These are phyloP conservation scores for Clitopilus passeckerianus DNA, from an alignment of 768 basidiomycete genomes.

Conservation along the genomic window DNA sequence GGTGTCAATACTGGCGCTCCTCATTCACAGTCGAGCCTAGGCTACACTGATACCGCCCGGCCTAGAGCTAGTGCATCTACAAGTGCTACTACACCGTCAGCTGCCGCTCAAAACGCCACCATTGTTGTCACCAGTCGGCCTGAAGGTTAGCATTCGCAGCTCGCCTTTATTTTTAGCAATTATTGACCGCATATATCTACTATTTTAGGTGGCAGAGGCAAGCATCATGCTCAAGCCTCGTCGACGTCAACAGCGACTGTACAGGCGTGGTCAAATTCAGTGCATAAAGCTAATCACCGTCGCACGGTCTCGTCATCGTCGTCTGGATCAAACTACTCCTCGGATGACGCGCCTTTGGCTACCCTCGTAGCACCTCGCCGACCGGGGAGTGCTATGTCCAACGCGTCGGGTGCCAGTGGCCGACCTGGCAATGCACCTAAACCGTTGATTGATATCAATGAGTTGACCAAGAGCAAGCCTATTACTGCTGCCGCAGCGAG, in stretches of 20 bases:
- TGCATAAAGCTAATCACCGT: neutral
- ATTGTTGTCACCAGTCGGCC: constrained; percentile 26
- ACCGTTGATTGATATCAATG: constrained; percentile 48
- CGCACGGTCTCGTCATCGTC: constrained; percentile 9
- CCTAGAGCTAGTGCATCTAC: constrained; percentile 53
- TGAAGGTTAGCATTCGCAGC: constrained; percentile 20
- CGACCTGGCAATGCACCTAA: constrained; percentile 17
- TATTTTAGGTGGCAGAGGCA: constrained; percentile 3
- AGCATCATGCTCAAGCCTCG: constrained; percentile 21
- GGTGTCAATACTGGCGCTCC: constrained; percentile 9
- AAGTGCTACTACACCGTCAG: constrained; percentile 49
- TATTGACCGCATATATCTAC: constrained; percentile 3
- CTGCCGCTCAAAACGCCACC: constrained; percentile 48
- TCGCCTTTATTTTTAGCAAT: neutral
- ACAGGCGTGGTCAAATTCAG: neutral
- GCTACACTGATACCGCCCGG: constrained; percentile 20
- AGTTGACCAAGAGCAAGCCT: constrained; percentile 23
- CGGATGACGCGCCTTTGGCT: constrained; percentile 63
- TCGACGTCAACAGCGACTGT: constrained; percentile 20
- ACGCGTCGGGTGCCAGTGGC: constrained; percentile 22
- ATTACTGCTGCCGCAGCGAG: constrained; percentile 11
- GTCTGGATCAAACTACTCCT: constrained; percentile 30
- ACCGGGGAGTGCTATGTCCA: constrained; percentile 59
- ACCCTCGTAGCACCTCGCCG: constrained; percentile 56
- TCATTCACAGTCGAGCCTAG: constrained; percentile 30